phyloP scores from a whole-genome alignment of 495 filamentous ascomycete species.

The Talaromyces stipitatus region DNA sequence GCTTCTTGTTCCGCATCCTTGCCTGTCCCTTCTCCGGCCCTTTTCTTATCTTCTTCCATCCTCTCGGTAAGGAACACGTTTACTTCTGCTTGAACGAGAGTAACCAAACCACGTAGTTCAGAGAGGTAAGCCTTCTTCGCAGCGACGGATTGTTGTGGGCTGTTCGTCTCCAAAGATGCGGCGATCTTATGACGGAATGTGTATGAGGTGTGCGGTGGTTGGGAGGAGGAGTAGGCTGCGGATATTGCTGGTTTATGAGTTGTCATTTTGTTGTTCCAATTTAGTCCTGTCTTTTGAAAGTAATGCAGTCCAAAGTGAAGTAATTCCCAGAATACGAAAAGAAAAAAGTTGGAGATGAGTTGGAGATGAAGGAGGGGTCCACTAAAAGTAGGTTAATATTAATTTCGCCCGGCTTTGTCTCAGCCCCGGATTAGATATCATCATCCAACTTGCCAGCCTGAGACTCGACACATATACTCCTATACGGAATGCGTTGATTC shows the following conservation, averaged over 20 bases:
- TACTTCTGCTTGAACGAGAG: slow-evolving; percentile 59
- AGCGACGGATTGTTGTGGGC: slow-evolving; percentile 21
- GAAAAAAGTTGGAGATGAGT: too few species aligned
- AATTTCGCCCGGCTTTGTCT: neutral
- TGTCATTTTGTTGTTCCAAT: neutral
- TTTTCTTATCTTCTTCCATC: slow-evolving; percentile 85
- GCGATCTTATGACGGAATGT: slow-evolving; percentile 38
- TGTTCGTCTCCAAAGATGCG: slow-evolving; percentile 11
- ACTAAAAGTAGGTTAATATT: too few species aligned
- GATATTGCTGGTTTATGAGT: slow-evolving; percentile 21
- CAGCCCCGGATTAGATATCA: neutral
- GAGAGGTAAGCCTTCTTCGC: slow-evolving; percentile 59
- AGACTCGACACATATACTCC: too few species aligned
- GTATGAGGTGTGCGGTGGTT: slow-evolving; percentile 16
- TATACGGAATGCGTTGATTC: too few species aligned
- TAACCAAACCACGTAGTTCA: slow-evolving; percentile 53
- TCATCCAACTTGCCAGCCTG: neutral
- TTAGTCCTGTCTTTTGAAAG: too few species aligned
- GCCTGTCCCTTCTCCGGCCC: slow-evolving; percentile 27
- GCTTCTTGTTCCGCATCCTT: slow-evolving; percentile 47
- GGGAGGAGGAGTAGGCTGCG: slow-evolving; percentile 54
- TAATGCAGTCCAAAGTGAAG: too few species aligned
- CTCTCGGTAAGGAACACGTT: slow-evolving; percentile 76
- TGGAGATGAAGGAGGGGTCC: too few species aligned
- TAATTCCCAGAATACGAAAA: too few species aligned